Base-by-base conservation (phyloP, 2,329 filamentous ascomycete species). In the Colletotrichum acutatum region DNA sequence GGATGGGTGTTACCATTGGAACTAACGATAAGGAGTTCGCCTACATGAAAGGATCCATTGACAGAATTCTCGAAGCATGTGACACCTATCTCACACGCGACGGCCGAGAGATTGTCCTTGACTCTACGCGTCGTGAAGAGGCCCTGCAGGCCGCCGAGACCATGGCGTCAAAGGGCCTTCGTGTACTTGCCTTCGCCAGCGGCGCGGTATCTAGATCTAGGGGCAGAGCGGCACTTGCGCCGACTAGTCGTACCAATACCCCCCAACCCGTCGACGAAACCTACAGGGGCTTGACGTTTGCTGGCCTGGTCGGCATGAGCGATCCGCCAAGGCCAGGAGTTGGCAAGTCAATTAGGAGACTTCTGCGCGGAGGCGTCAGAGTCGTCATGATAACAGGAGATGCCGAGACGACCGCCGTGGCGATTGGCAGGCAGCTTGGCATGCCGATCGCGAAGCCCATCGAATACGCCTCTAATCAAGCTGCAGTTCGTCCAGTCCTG, bases 321-420 rank as follows among this genome's bases (percentile, higher is more conserved):
- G 97, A 99, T 80, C 97, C 97, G 5, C 97, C 97, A 3, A 89
- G 97, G 62, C 94, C 95, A 76, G 95, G 95, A 56, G 97, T 99
- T 9, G 93, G 95, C 76, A 92, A 93, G 75, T 95, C 96, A 6
- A 98, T 99, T 76, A 90, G 94, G 76, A 92, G 93, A 74, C 86
- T 99, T 68, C 96, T 98, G 92, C 91, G 95, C 61, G 97, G 97
- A 66, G 96, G 96, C 52, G 97, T 99, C 75, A 97, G 95, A 82
- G 94, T 99, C 60, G 97, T 99, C 77, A 99, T 99, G 97, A 98
- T 99, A 76, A 99, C 97, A 11, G 97, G 97, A 71, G 97, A 99
- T 82, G 95, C 97, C 19, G 95, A 98, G 81, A 95, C 95, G 1
- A 99, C 97, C 3, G 97, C 97, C 2, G 88, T 98, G 58, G 97